Evolutionary conservation across 164 flowering plant species (phyloP), one percentile per base, ranked within the genome.

Genomic region (Umbellularia californica): DNA sequence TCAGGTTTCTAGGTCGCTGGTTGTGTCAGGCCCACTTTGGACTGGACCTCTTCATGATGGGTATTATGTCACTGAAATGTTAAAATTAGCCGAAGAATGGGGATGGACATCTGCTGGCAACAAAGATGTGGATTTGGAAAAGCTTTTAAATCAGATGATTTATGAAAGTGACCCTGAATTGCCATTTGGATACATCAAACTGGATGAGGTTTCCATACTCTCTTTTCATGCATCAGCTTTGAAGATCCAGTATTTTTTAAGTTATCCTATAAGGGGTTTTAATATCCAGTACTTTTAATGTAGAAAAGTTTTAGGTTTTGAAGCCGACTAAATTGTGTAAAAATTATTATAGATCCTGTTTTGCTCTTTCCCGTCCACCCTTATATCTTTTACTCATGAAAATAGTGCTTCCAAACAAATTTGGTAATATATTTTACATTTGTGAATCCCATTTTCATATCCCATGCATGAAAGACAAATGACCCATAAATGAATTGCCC

Each of bases 21-120:
- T 89, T 67, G 93, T 95, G 58, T 90, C 93, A 3, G 99, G 99
- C 41, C 98, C 99, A n/a, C 87, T 95, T 60, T 95, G 97, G 99
- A 88, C 88, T n/a, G 97, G 99, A 74, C 94, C 97, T 67, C 93
- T 95, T 77, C 97, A 95, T 64, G 65, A 77, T 70, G 81, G 88
- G 15, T 28, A 79, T 11, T 83, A 82, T 77, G 74, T 95, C 2
- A 80, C 77, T 65, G 91, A 93, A 22, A 88, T 95, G 90, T 72
- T 89, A 64, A 78, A 79, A 51, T 77, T 92, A 78, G 92, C 97
- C 22, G 77, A 84, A 76, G 71, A 90, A 73, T 89, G 90, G 90
- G 90, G 85, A 64, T 89, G 98, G 98, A 72, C 81, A 58, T 84
- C 84, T 30, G 58, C 80, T 72, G 70, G 76, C 41, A 55, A 20